These are phyloP conservation scores for Clitoria ternatea DNA, from an alignment of 306 rosid genomes.

Conservation along the genomic window DNA sequence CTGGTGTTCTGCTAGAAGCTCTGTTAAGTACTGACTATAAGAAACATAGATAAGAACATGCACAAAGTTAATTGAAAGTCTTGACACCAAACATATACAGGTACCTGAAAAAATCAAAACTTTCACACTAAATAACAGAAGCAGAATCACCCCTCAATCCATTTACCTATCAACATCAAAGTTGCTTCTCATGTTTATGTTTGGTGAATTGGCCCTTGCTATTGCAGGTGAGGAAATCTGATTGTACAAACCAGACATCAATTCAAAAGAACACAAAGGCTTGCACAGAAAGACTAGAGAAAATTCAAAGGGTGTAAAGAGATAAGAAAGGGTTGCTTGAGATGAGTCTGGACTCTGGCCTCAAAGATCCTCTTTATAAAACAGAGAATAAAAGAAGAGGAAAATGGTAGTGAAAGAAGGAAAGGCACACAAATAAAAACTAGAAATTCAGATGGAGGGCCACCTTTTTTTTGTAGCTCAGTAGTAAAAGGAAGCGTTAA, in stretches of 20 bases:
- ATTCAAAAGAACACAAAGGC: constrained; percentile 21
- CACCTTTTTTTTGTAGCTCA: constrained; percentile 33
- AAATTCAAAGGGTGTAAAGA: constrained; percentile 4
- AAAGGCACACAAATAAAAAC: constrained; percentile 34
- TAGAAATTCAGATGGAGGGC: constrained; percentile 36
- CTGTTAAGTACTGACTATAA: constrained; percentile 51
- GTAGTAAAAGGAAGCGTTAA: constrained; percentile 40
- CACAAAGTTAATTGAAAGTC: constrained; percentile 21
- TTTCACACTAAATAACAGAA: background rate
- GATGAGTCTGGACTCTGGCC: constrained; percentile 13
- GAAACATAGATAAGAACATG: constrained; percentile 18
- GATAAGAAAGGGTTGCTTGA: constrained; percentile 8
- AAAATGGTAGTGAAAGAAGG: constrained; percentile 21
- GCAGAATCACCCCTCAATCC: constrained; percentile 13
- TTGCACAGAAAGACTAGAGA: background rate
- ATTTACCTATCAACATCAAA: constrained; percentile 48
- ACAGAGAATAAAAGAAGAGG: background rate
- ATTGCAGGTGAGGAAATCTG: constrained; percentile 48
- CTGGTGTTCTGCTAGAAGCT: constrained; percentile 51
- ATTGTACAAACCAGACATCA: constrained; percentile 55
- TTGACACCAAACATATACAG: background rate
- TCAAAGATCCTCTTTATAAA: constrained; percentile 2
- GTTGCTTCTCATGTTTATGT: constrained; percentile 44
- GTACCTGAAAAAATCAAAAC: constrained; percentile 1
- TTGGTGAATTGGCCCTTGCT: constrained; percentile 50